These are phyloP conservation scores for Penicillium mononematosum DNA, from an alignment of 495 filamentous ascomycete genomes.

Conservation along the genomic window DNA sequence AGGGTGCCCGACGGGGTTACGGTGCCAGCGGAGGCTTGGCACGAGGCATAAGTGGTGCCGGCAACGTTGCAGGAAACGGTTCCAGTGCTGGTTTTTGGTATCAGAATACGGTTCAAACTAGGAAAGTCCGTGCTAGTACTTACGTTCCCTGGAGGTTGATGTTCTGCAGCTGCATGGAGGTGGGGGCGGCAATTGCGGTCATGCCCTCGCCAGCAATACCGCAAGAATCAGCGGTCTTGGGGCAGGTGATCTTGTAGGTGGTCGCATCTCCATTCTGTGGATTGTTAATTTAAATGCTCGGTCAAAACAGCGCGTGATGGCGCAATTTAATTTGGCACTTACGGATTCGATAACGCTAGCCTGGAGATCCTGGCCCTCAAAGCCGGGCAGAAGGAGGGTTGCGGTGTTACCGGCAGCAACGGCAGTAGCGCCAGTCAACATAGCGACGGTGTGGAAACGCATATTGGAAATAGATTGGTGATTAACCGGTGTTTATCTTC, in stretches of 20 bases:
- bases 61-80: conserved; percentile 32
- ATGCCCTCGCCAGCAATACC: conserved; percentile 28
- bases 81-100: conserved; percentile 19
- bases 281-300: not conserved
- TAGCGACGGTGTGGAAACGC: conserved; percentile 30
- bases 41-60: conserved; percentile 35
- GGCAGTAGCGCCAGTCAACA: conserved; percentile 30
- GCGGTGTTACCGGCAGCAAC: conserved; percentile 33
- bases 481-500: conserved; percentile 11
- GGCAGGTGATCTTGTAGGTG: conserved; percentile 32
- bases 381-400: conserved; percentile 33
- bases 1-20: conserved; percentile 25
- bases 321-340: conserved; percentile 10
- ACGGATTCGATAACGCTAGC: conserved; percentile 30
- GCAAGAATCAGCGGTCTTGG: conserved; percentile 19
- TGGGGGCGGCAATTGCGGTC: conserved; percentile 29
- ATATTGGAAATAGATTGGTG: conserved; percentile 22
- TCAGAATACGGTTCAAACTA: conserved; percentile 3
- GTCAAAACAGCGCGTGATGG: not conserved
- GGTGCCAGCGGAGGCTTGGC: conserved; percentile 27
- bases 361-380: conserved; percentile 24
- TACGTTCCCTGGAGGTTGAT: conserved; percentile 21
- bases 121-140: conserved; percentile 3
- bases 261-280: conserved; percentile 26
- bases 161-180: conserved; percentile 22